phyloP scores from a whole-genome alignment of 768 basidiomycete genomes.

The Galerina marginata region DNA sequence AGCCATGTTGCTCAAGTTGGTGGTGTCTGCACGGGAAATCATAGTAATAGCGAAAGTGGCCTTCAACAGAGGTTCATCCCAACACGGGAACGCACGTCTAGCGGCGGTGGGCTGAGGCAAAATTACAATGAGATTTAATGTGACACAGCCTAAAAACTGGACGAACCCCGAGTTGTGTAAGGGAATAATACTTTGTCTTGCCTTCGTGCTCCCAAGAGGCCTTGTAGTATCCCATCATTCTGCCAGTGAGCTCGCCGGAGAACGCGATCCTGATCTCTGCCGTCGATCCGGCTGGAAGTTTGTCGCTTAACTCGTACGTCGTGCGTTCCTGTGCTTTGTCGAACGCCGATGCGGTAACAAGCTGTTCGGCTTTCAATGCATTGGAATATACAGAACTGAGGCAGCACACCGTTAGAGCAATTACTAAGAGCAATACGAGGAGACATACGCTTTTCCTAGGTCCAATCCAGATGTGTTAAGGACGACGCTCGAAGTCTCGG shows the following conservation, averaged over 20 bases:
- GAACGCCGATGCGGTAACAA: conserved; percentile 49
- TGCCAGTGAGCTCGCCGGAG: conserved; percentile 66
- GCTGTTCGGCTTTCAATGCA: conserved; percentile 53
- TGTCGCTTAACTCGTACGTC: conserved; percentile 60
- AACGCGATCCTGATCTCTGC: conserved; percentile 76
- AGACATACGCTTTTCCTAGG: conserved; percentile 55
- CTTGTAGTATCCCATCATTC: conserved; percentile 87
- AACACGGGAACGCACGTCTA: conserved; percentile 82
- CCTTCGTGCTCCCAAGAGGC: conserved; percentile 68
- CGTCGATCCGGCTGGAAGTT: conserved; percentile 70
- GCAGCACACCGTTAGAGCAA: background rate
- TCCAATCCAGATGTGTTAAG: conserved; percentile 72
- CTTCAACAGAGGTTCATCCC: conserved; percentile 93
- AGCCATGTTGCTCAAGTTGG: conserved; percentile 89
- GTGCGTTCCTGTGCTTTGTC: conserved; percentile 71
- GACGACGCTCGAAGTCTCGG: conserved; percentile 63
- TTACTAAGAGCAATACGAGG: conserved; percentile 31
- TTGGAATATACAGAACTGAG: conserved; percentile 57
- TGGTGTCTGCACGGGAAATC: conserved; percentile 77
- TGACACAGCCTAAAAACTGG: background rate
- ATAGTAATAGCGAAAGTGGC: conserved; percentile 80
- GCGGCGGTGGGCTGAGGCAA: conserved; percentile 78
- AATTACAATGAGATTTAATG: background rate
- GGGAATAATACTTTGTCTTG: conserved; percentile 67
- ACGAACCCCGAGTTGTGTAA: conserved; percentile 88